Conservation (phyloP, 1,284 basidiomycete species). For the Trametes polyzona region DNA sequence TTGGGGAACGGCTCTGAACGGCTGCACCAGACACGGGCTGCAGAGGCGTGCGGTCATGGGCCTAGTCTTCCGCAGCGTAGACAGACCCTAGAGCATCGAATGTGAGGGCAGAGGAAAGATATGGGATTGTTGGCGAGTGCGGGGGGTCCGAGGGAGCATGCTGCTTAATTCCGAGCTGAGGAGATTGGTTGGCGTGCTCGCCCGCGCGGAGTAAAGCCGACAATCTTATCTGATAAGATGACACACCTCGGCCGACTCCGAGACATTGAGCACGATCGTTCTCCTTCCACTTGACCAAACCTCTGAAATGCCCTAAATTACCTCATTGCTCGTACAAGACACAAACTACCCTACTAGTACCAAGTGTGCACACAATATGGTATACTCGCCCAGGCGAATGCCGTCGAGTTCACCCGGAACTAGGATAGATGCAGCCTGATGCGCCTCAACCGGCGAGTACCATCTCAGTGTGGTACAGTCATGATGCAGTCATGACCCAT, state of each 20-base stretch:
- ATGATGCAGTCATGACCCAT: too few relatives aligned
- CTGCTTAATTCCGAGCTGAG: slow-evolving; percentile 2
- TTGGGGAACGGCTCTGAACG: slow-evolving; percentile 4
- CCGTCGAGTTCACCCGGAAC: too few relatives aligned
- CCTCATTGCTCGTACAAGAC: too few relatives aligned
- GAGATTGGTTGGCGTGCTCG: slow-evolving; percentile 17
- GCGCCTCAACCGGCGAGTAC: too few relatives aligned
- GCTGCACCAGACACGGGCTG: slow-evolving; percentile 12
- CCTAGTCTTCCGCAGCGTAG: neutral
- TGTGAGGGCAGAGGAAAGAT: neutral
- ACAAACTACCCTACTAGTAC: too few relatives aligned
- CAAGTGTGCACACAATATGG: too few relatives aligned
- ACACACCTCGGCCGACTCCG: neutral
- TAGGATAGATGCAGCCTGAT: too few relatives aligned
- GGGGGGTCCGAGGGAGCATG: slow-evolving; percentile 1
- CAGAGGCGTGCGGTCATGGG: slow-evolving; percentile 11
- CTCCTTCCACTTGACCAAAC: neutral
- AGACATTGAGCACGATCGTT: too few relatives aligned
- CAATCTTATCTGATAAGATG: slow-evolving; percentile 26
- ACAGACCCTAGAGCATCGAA: neutral
- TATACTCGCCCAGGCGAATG: too few relatives aligned
- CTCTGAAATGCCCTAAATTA: too few relatives aligned
- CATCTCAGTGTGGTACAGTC: too few relatives aligned
- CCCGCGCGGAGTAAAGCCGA: neutral
- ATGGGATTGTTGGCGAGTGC: neutral